phyloP scores from a whole-genome alignment of 768 basidiomycete species.

The Suillus paluster region DNA sequence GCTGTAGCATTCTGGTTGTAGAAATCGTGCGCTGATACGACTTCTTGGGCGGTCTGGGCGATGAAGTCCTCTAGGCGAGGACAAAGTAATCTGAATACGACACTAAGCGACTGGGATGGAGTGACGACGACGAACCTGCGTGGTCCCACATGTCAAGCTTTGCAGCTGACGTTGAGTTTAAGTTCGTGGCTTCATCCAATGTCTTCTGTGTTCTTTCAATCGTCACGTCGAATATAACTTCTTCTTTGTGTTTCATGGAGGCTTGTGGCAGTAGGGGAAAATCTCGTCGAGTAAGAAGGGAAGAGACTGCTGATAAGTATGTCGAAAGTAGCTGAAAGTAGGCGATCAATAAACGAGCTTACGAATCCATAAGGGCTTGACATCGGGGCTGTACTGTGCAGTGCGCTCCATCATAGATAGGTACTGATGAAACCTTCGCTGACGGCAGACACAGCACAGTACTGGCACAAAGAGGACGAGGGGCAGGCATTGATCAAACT shows the following conservation, averaged over 20 bases:
- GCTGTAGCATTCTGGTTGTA: conserved; percentile 6
- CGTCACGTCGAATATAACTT: not conserved
- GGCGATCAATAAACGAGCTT: not conserved
- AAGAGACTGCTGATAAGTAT: not conserved
- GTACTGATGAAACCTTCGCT: too few species aligned
- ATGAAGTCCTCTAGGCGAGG: not conserved
- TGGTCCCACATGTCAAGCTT: not conserved
- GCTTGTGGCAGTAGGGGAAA: not conserved
- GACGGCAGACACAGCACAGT: too few species aligned
- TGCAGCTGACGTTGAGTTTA: not conserved
- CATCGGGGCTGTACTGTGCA: too few species aligned
- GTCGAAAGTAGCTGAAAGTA: too few species aligned
- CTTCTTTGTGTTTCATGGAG: not conserved
- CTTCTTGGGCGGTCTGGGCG: not conserved
- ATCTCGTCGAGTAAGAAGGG: not conserved
- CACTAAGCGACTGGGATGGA: not conserved
- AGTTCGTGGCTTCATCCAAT: not conserved
- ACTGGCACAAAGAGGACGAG: too few species aligned
- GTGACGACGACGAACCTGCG: not conserved
- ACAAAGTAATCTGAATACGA: not conserved
- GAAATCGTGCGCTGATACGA: not conserved
- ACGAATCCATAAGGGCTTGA: not conserved
- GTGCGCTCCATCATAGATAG: too few species aligned
- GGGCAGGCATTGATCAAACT: too few species aligned
- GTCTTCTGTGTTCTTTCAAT: not conserved